Evolutionary conservation across 331 rosid genomes (phyloP).

Genomic region (Quercus lobata): DNA sequence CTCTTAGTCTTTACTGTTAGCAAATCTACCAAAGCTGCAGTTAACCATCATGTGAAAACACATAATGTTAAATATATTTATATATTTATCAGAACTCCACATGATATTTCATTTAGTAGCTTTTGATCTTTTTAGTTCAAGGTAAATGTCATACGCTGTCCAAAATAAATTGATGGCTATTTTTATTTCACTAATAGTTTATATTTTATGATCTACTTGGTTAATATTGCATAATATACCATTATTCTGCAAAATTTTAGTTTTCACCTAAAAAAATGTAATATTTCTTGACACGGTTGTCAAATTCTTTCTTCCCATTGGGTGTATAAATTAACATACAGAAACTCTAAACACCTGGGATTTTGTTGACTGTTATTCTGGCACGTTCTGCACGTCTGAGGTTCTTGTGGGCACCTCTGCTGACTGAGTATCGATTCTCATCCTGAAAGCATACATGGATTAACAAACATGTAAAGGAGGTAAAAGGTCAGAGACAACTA

Average conservation of each 20-base stretch:
- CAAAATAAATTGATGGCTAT: not conserved
- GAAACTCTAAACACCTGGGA: slow-evolving; percentile 60
- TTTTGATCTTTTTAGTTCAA: not conserved
- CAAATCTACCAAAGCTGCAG: slow-evolving; percentile 81
- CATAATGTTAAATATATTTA: slow-evolving; percentile 9
- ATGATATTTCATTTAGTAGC: slow-evolving; percentile 1
- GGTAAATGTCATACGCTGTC: not conserved
- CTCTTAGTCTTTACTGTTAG: slow-evolving; percentile 60
- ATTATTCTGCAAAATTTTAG: not conserved
- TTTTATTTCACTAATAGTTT: not conserved
- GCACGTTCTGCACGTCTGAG: slow-evolving; percentile 96
- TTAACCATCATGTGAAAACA: slow-evolving; percentile 16
- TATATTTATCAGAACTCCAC: slow-evolving; percentile 16
- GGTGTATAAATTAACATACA: not conserved
- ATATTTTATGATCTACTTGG: not conserved
- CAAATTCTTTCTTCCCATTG: not conserved
- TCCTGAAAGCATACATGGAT: slow-evolving; percentile 57
- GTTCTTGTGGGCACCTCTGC: slow-evolving; percentile 97
- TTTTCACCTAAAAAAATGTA: not conserved
- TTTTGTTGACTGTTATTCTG: slow-evolving; percentile 76
- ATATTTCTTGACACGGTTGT: not conserved
- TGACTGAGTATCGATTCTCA: slow-evolving; percentile 86
- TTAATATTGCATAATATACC: not conserved
- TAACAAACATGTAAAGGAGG: slow-evolving; percentile 10
- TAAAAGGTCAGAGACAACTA: slow-evolving; percentile 20